A percentile compares a stretch with the other conserved stretches of the same genome.
These are phyloP conservation scores for Aspergillus quadrilineatus DNA, from an alignment of 2,329 filamentous ascomycete genomes.

Conservation along the genomic window DNA sequence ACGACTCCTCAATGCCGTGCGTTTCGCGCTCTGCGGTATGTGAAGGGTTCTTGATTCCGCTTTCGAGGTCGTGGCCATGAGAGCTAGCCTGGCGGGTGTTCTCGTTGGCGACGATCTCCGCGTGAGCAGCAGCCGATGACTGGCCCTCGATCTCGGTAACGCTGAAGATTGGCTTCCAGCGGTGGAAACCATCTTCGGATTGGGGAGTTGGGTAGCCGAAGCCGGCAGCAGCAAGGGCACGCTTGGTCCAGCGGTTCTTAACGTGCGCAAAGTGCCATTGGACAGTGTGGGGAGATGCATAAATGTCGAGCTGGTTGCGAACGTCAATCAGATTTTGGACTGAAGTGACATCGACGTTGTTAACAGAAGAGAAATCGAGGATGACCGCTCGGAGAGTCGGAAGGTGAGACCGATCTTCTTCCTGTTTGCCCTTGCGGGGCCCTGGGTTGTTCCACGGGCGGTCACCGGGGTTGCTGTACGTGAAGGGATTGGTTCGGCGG, in stretches of 20 bases:
- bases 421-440: conserved; percentile 58
- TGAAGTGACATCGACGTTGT: conserved; percentile 90
- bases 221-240: conserved; percentile 79
- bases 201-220: conserved; percentile 75
- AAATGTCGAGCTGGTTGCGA: conserved; percentile 86
- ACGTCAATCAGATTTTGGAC: conserved; percentile 92
- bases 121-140: conserved; percentile 66
- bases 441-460: conserved; percentile 95
- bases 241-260: conserved; percentile 92
- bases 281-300: conserved; percentile 74
- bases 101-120: conserved; percentile 64
- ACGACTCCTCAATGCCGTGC: conserved; percentile 29
- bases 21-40: conserved; percentile 34
- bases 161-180: conserved; percentile 94
- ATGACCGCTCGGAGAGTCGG: conserved; percentile 85
- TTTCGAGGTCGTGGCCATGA: conserved; percentile 29
- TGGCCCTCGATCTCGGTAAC: conserved; percentile 80
- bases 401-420: conserved; percentile 50
- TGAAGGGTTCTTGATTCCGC: conserved; percentile 31
- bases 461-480: conserved; percentile 68
- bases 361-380: conserved; percentile 88
- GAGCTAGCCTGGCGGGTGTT: conserved; percentile 35
- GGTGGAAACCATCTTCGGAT: conserved; percentile 55
- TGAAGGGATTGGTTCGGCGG: conserved; percentile 69
- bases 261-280: conserved; percentile 97